Evolutionary conservation across 2,329 filamentous ascomycete genomes (phyloP), one percentile per base, ranked within the genome.

Genomic region (Calonectria hawksworthii): DNA sequence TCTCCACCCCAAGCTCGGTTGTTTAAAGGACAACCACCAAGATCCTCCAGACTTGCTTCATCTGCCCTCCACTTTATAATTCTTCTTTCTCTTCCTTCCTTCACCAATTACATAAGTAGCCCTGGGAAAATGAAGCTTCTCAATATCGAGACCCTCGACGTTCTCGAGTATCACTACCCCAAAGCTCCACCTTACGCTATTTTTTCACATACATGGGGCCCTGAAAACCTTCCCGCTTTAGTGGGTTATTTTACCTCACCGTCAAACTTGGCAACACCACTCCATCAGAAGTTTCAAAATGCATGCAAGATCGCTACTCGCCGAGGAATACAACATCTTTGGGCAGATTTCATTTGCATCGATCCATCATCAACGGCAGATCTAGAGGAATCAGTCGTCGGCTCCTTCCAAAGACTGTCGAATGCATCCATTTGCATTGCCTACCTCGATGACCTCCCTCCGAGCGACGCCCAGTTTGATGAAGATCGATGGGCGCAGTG

Each of bases 1-100:
- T 61, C 65, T 68, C 52, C 56, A 47, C 34, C 44, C 26, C 47
- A 47, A 21, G 23, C 67, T 47, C 44, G 44, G 63, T 54, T 65
- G 63, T 54, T 32, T 38, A 44, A 61, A 61, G 32, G 34, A 61
- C 23, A 38, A 38, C 54, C 23, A 61, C 56, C 56, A 61, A 23
- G 13, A 61, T 61, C 32, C 34, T 23, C 34, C 14, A 11, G 56
- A 38, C 56, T 68, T 52, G 28, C 28, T 16, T 41, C 41, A 36
- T 61, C 51, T 68, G 18, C 63, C 51, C 16, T 28, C 52, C 28
- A n/a, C 32, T 36, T 50, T 26, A 36, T 34, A 36, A 14, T 54
- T 47, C 47, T 36, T 36, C 28, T 30, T 50, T n/a, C 52, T 56
- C 65, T 52, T 67, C 64, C 65, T 59, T 41, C 16, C 28, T 26